Evolutionary conservation across 257 asterid species (phyloP), one percentile per base, ranked within the genome.

Genomic region (Gynochthodes officinalis): DNA sequence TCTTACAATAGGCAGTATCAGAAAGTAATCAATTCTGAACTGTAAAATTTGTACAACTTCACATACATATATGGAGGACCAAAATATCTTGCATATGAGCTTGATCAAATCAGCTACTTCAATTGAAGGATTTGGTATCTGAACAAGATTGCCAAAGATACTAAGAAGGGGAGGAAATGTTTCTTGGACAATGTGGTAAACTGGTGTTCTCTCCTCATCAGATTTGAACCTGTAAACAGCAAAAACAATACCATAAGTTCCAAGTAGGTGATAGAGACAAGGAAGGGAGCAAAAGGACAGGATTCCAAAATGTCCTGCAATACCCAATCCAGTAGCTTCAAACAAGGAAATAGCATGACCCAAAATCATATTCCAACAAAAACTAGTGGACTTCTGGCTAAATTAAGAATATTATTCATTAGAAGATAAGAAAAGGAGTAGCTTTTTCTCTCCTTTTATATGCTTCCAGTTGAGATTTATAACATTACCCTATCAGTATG

Each of bases 41-140:
- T 33, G 18, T 40, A 63, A 58, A 11, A 16, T 21, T n/a, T 57
- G 11, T 6, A 57, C 27, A 37, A 35, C 7, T 21, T 35, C 35
- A 77, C 99, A 30, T 87, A 95, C 99, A 67, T 92, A 95, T 69
- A 95, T 95, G 71, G 90, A 95, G 67, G 99, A 95, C 98, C 98
- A 92, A 76, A 95, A 95, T 78, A 90, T 89, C 84, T 95, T 95
- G 91, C 98, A 95, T 73, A 95, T 89, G 65, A 95, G 96, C 89
- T 92, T 95, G 87, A 95, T 90, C 88, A 95, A 80, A 62, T 90
- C 99, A 14, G 99, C 96, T 67, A 92, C 86, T 85, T 95, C 99
- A 82, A 86, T 61, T 14, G 96, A 77, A 53, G 99, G 98, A 72
- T 86, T 87, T 60, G 89, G 46, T 64, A 92, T 89, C 82, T 92